Base-by-base conservation (phyloP, 2,329 filamentous ascomycete genomes). In the Penicillium palitans region DNA sequence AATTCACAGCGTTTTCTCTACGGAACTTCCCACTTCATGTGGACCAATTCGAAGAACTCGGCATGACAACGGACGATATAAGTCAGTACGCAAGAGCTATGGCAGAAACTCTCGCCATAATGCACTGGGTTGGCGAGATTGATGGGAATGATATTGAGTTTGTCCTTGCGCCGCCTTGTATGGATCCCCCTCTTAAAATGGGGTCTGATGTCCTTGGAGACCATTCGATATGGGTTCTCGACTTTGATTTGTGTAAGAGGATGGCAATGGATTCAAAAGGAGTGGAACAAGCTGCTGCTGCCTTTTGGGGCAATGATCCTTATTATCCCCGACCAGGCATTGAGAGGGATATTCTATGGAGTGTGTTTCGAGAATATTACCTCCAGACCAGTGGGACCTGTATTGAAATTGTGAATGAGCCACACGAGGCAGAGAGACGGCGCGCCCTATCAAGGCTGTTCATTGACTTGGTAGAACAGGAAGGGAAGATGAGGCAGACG, bases 271-370 rank as follows among this genome's bases (percentile, higher is more conserved):
- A 39, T 39, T 19, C 37, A 6, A 39, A 39, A 19, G 37, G 37
- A 39, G 37, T 39, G n/a, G 37, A 39, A 39, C n/a, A 39, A 39
- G 37, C 37, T 4, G 37, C n/a, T 19, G 37, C n/a, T 39, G n/a
- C n/a, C 0, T 39, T 39, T 39, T 39, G 37, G 37, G 4, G 37
- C 0, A 19, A 39, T 19, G 37, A 39, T 39, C 37, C 1, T 0
- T 85, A 76, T 56, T 84, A 76, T 61, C 81, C 81, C 2, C 73
- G 76, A 0, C 80, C 79, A 7, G 61, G 60, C 1, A 55, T 37
- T 17, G 31, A 65, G 8, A 57, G 53, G 5, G 10, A 12, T 2
- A 42, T 70, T 4, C 75, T 72, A 72, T 39, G 37, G 37, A 33
- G n/a, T 7, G 56, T 47, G 0, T 75, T 75, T 50, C 59, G 60